These are phyloP conservation scores for Chytriomyces sp. DNA, from an alignment of 192 early-diverging fungal genomes.

Conservation along the genomic window DNA sequence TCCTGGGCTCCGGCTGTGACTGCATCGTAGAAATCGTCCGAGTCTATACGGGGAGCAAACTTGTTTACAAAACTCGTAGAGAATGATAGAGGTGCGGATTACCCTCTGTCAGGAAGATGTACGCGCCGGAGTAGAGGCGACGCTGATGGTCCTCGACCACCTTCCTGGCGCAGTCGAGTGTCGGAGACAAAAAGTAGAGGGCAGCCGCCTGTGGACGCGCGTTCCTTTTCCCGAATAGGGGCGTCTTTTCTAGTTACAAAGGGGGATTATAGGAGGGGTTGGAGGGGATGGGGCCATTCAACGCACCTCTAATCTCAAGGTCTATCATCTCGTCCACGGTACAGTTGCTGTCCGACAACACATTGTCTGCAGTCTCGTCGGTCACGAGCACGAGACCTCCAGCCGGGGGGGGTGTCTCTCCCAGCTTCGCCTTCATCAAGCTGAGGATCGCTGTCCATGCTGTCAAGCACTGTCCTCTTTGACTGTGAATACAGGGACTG, in stretches of 20 bases:
- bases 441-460: background rate
- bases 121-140: background rate
- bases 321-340: conserved; percentile 16
- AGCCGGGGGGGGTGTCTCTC: background rate
- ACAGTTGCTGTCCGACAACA: conserved; percentile 5
- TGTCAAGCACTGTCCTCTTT: background rate
- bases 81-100: background rate
- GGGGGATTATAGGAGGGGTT: background rate
- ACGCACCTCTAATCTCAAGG: conserved; percentile 19
- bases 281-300: background rate
- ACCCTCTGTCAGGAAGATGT: conserved; percentile 23
- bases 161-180: background rate
- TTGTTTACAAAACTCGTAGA: background rate
- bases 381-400: background rate
- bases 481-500: background rate
- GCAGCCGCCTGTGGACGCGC: background rate
- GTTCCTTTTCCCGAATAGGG: conserved; percentile 1
- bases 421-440: conserved; percentile 2
- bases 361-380: conserved; percentile 9
- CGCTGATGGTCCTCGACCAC: conserved; percentile 2
- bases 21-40: background rate
- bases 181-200: conserved; percentile 29
- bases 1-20: background rate
- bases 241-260: background rate
- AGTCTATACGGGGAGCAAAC: background rate